A percentile compares a stretch with the other conserved stretches of the same genome.
These are phyloP conservation scores for Mycena floridula DNA, from an alignment of 768 basidiomycete species.

Conservation along the genomic window DNA sequence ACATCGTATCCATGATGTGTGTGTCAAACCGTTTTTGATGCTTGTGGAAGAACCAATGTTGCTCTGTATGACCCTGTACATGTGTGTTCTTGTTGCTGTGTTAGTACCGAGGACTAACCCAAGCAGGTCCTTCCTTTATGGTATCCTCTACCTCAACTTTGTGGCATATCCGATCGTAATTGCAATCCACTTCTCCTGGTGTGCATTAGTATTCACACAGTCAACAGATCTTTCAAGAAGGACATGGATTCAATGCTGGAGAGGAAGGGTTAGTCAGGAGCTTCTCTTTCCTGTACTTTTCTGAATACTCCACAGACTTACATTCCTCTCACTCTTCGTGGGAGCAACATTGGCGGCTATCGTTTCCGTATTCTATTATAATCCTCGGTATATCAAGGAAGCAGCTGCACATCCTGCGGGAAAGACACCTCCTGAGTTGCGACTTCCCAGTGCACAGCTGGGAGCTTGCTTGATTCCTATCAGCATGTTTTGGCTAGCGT, in stretches of 20 bases:
- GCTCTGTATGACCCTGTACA: not conserved
- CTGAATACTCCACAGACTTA: not conserved
- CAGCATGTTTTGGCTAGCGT: not conserved
- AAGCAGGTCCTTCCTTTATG: not conserved
- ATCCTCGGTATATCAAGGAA: not conserved
- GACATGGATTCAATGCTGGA: not conserved
- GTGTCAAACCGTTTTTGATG: not conserved
- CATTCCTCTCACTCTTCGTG: not conserved
- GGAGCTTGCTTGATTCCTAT: not conserved
- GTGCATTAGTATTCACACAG: too few species aligned
- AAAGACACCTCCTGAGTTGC: not conserved
- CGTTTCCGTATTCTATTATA: not conserved
- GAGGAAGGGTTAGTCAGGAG: not conserved
- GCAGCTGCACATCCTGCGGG: not conserved
- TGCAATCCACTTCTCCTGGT: too few species aligned
- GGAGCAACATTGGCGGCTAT: not conserved
- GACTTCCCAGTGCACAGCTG: not conserved
- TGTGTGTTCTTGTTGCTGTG: not conserved
- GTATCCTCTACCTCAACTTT: not conserved
- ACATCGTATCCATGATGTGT: not conserved
- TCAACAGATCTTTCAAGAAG: not conserved
- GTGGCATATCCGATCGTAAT: not conserved
- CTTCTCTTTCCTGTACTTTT: not conserved
- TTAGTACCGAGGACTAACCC: not conserved
- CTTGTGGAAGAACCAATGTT: not conserved